A percentile compares a stretch with the other conserved stretches of the same genome.
phyloP scores from a whole-genome alignment of 2,329 filamentous ascomycete species.

The Gaeumannomyces sp. region DNA sequence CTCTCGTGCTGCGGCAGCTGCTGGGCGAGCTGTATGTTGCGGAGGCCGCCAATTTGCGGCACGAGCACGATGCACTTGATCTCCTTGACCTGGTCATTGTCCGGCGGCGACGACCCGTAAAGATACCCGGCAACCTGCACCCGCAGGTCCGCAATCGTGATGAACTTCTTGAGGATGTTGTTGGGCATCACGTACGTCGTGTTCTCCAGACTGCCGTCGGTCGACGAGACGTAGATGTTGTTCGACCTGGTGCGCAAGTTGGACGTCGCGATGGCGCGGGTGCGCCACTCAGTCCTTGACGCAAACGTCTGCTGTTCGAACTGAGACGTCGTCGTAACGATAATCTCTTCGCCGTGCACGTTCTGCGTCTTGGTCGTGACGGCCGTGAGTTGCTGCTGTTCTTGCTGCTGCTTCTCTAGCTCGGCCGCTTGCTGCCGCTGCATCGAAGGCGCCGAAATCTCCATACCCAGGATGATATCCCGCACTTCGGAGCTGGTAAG shows the following conservation, averaged over 20 bases:
- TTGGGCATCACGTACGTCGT: conserved; percentile 98
- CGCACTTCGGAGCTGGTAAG: conserved; percentile 95
- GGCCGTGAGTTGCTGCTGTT: conserved; percentile 90
- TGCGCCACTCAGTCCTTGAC: conserved; percentile 98
- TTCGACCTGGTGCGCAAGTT: conserved; percentile 91
- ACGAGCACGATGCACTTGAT: conserved; percentile 96
- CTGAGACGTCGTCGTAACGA: conserved; percentile 95
- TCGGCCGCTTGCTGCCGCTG: conserved; percentile 97
- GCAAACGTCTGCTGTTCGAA: conserved; percentile 98
- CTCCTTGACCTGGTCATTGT: conserved; percentile 96
- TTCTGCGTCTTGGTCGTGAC: conserved; percentile 99
- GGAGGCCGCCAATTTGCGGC: conserved; percentile 88
- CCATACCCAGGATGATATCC: conserved; percentile 98
- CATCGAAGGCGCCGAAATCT: conserved; percentile 96
- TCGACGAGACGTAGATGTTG: conserved; percentile 97
- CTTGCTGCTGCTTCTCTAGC: conserved; percentile 97
- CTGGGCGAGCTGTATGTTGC: conserved; percentile 85
- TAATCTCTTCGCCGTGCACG: conserved; percentile 92
- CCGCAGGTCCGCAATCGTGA: conserved; percentile 91
- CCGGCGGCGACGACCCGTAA: conserved; percentile 85
- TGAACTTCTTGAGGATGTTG: conserved; percentile 97
- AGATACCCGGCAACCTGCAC: conserved; percentile 96
- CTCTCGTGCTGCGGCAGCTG: conserved; percentile 89
- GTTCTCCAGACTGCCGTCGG: conserved; percentile 77
- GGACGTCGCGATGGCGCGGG: conserved; percentile 89